phyloP scores from a whole-genome alignment of 1,284 basidiomycete genomes.

The Calocybe gambosa region DNA sequence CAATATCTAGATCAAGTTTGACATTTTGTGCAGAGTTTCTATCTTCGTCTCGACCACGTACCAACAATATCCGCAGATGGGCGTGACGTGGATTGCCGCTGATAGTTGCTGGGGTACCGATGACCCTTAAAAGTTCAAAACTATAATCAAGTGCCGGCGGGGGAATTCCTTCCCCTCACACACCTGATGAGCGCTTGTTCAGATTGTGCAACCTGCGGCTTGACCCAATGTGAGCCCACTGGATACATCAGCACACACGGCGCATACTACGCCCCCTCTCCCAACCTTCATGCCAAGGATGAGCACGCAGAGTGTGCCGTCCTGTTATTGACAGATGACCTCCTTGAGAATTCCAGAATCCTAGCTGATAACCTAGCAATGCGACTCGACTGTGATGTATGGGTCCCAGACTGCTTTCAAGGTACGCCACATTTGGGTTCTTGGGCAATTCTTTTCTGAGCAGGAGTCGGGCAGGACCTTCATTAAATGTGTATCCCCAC shows the following conservation, averaged over 20 bases:
- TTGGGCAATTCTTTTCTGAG: constrained; percentile 14
- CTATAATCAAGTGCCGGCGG: no score
- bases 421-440: constrained; percentile 25
- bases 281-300: constrained; percentile 16
- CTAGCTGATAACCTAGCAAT: constrained; percentile 56
- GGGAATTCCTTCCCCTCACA: neutral
- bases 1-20: neutral
- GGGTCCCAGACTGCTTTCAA: constrained; percentile 50
- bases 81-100: constrained; percentile 13
- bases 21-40: neutral
- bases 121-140: constrained; percentile 6
- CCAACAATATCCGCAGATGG: constrained; percentile 8
- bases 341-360: constrained; percentile 53
- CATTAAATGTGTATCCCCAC: constrained; percentile 3
- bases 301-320: constrained; percentile 31
- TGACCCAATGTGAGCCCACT: constrained; percentile 37
- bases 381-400: constrained; percentile 51
- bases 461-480: constrained; percentile 3
- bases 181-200: constrained; percentile 21
- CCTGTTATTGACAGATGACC: constrained; percentile 51
- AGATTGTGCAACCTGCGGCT: constrained; percentile 31
- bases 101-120: neutral
- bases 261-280: constrained; percentile 37
- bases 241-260: constrained; percentile 31
- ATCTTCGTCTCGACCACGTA: constrained; percentile 5